Evolutionary conservation across 345 rosid genomes (phyloP).

Genomic region (Salix koriyanagi): DNA sequence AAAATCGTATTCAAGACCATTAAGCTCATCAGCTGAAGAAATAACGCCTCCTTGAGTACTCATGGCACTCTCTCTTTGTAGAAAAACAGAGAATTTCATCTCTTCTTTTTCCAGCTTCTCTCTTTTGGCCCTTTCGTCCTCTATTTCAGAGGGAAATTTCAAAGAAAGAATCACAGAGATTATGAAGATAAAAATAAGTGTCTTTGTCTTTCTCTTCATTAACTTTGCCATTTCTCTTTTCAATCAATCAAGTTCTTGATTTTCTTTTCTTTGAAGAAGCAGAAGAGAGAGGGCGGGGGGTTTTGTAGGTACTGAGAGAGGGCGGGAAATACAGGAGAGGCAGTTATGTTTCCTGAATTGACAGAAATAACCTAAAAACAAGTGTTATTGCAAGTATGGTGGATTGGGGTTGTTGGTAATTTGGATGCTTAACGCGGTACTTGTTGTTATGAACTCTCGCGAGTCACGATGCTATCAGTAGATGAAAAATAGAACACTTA

Average conservation of each 20-base stretch:
- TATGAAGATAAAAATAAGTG: neutral
- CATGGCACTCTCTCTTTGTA: neutral
- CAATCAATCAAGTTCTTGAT: too few relatives aligned
- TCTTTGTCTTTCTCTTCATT: neutral
- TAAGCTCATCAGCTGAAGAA: neutral
- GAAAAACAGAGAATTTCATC: slow-evolving; percentile 6
- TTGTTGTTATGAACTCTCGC: too few relatives aligned
- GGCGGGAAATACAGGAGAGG: slow-evolving; percentile 3
- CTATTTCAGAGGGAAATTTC: neutral
- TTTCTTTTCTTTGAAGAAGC: neutral
- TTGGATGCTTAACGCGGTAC: too few relatives aligned
- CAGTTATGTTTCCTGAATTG: neutral
- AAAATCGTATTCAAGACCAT: slow-evolving; percentile 32
- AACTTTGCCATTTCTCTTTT: neutral
- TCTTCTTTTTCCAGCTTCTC: neutral
- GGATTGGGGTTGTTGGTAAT: too few relatives aligned
- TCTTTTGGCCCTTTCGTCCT: too few relatives aligned
- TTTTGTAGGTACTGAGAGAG: neutral
- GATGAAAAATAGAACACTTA: too few relatives aligned
- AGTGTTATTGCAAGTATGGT: too few relatives aligned
- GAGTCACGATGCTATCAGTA: too few relatives aligned
- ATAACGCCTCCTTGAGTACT: too few relatives aligned
- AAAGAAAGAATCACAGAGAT: slow-evolving; percentile 21
- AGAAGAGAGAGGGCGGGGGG: neutral
- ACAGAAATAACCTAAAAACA: neutral